Base-by-base conservation (phyloP, 345 rosid genomes). In the Dimocarpus longan region DNA sequence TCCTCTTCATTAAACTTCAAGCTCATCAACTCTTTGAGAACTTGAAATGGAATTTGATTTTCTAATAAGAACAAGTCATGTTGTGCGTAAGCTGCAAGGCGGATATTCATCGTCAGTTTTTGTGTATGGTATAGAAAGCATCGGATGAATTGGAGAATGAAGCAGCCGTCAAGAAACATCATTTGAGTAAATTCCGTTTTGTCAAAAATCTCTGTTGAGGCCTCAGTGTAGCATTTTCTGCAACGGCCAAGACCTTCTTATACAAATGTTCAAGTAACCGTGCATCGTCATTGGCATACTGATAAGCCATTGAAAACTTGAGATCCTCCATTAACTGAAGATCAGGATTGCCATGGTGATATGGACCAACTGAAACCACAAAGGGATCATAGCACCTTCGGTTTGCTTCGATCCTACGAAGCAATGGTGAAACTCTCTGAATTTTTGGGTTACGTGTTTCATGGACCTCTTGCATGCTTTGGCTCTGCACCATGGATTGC, bases 41-140 rank as follows among this genome's bases (percentile, higher is more conserved):
- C 52, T 0, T 6, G 6, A 9, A 42, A 84, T 26, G 85, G 87
- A 12, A 79, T 44, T 26, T 84, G 79, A 13, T 82, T 84, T 71
- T 84, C 84, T 0, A 81, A 57, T 75, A 80, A 66, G 60, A 84
- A 77, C 57, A 84, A 10, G 46, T 84, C 86, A 12, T 54, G 57
- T 2, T 16, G 43, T 11, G 44, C 74, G 37, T 59, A 71, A 26
- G 79, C 75, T 2, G 42, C 40, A 21, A n/a, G n/a, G 16, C 56
- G 32, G 13, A n/a, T 46, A n/a, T 68, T 59, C 15, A 78, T 65
- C 13, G 32, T 66, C 37, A 44, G 11, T 9, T 44, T 8, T 0
- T 18, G 18, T 5, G 8, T 8, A 0, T 21, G 5, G 65, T 60
- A 7, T 1, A 42, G 44, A 42, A 42, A 42, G 1, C 44, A 42